Evolutionary conservation across 768 basidiomycete species (phyloP), one percentile per base, ranked within the genome.

Genomic region (Lactarius akahatsu): DNA sequence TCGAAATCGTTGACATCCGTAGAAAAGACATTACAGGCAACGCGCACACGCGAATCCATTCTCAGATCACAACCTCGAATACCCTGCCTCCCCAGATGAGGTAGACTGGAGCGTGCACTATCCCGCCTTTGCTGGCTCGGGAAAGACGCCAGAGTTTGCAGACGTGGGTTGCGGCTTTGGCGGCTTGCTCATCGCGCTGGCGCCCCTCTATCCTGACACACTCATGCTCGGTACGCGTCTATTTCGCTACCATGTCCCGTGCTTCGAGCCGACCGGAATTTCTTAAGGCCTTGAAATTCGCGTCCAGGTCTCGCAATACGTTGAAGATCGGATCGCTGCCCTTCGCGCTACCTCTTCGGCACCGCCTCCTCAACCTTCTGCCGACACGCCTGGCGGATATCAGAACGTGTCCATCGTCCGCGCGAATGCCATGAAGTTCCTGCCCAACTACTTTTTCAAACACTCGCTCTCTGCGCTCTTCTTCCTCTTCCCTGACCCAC

Each of bases 101-200:
- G 86, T 96, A 75, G 88, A 96, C 77, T 97, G 96, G 96, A 76
- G 80, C 13, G 75, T 77, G 26, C 93, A 95, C 76, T 98, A 88
- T 78, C 96, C 96, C 0, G 82, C 85, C 34, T 90, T 86, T 74
- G 75, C 79, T 36, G 76, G 73, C 28, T 75, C 82, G 40, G 81
- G 81, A 50, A 90, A 90, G 73, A 78, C 79, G 11, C 96, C 97
- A 55, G 94, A 96, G 77, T 97, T 95, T 73, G 97, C 94, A 4
- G 97, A 99, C 76, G 87, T 99, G 41, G 97, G 97, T 0, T 99
- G 97, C 76, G 97, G 97, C 52, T 99, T 98, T 73, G 97, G 97
- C 16, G 97, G 97, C 18, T 85, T 99, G 47, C 80, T 96, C 66
- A 90, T 96, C 70, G 78, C 91, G 4, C 85, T 99, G 18, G 93